Base-by-base conservation (phyloP, 176 grass and related monocot species). In the Paspalum notatum region DNA sequence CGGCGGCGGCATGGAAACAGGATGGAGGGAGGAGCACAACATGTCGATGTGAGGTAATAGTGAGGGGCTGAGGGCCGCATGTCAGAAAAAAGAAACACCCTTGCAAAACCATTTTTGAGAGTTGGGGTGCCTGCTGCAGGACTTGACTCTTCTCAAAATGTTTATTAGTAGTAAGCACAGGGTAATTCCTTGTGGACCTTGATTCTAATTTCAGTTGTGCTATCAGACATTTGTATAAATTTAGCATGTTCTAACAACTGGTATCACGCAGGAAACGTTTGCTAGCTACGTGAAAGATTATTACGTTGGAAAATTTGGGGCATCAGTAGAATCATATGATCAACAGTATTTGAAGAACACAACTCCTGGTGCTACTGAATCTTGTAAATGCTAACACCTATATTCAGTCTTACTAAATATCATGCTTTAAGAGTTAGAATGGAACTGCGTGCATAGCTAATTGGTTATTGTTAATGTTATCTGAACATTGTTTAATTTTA, bases 271-370 rank as follows among this genome's bases (percentile, higher is more conserved):
- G 95, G 88, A 95, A 93, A 68, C 78, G 65, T 98, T 89, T 86
- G 78, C 92, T 84, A 76, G 16, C 43, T 98, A 90, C 66, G 90
- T 98, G 69, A 95, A 89, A 85, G 84, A 93, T 59, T 98, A 93
- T 91, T 98, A 93, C 58, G 18, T 93, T 74, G 88, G 84, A 71
- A 91, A 50, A 70, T 93, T 95, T 89, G 82, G 86, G 67, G 78
- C 80, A 44, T 84, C 90, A 48, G 27, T 98, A 66, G 56, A 69
- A 91, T 83, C 88, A 82, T 98, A 98, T 72, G 95, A 98, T 91
- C 92, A 95, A 61, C 32, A 93, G 41, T 77, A 85, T 93, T 81
- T 98, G 84, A 98, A 98, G 88, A 94, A 95, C 77, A 93, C 88
- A 48, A 91, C 90, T 82, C 92, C 92, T 72, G 81, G 68, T 44